Percentiles rank a stretch among this genome's conserved stretches.
Conservation (phyloP, 768 basidiomycete species). For the Trametes coccinea region DNA sequence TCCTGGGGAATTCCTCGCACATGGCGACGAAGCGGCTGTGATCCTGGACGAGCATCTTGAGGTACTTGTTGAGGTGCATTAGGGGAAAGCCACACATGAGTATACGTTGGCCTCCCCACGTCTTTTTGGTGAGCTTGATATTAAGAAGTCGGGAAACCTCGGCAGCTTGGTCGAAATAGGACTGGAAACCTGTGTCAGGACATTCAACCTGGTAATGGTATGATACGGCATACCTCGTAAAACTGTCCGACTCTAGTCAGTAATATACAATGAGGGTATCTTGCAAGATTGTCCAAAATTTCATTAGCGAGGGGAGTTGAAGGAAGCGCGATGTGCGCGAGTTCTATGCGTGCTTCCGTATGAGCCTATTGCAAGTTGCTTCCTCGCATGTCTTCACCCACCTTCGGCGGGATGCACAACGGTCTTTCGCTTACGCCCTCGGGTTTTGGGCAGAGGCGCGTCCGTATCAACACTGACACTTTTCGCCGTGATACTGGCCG, state of each 20-base stretch:
- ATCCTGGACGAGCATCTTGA: slow-evolving; percentile 83
- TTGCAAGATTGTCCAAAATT: slow-evolving; percentile 67
- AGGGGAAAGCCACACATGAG: slow-evolving; percentile 93
- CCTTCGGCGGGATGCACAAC: not conserved
- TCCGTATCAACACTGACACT: not conserved
- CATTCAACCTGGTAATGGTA: no score
- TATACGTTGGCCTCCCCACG: slow-evolving; percentile 68
- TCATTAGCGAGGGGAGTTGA: slow-evolving; percentile 62
- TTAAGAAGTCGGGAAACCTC: slow-evolving; percentile 75
- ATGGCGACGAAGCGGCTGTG: slow-evolving; percentile 86
- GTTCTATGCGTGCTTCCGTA: not conserved
- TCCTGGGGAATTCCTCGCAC: slow-evolving; percentile 85
- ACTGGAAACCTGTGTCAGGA: slow-evolving; percentile 46
- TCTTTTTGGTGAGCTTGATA: slow-evolving; percentile 79
- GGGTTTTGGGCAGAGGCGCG: not conserved
- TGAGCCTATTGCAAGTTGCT: not conserved
- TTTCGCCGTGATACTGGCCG: no score
- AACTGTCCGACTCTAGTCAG: slow-evolving; percentile 94
- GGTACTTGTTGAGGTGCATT: slow-evolving; percentile 78
- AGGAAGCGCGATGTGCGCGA: slow-evolving; percentile 24
- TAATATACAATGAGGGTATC: slow-evolving; percentile 86
- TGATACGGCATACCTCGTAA: slow-evolving; percentile 68
- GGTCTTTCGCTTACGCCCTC: slow-evolving; percentile 7
- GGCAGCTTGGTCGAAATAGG: slow-evolving; percentile 89
- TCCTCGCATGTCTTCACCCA: not conserved